Evolutionary conservation across 2,329 filamentous ascomycete genomes (phyloP).

Genomic region (Bipolaris gigantea): DNA sequence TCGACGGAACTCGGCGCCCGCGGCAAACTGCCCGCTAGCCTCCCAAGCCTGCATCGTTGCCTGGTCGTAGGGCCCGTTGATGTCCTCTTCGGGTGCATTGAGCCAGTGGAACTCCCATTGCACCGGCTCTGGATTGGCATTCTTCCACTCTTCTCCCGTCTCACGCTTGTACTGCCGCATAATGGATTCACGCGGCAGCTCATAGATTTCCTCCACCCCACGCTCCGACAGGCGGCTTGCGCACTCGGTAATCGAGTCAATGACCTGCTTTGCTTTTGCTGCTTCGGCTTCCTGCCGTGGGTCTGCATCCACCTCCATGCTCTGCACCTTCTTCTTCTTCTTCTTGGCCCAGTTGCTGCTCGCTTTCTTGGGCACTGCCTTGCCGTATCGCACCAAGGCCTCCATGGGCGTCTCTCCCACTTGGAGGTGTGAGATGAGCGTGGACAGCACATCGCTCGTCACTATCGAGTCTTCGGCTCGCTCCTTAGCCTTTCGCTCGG

Average conservation of each 20-base stretch:
- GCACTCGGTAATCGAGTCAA: constrained; percentile 83
- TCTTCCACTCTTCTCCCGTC: constrained; percentile 82
- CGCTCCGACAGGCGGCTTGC: constrained; percentile 83
- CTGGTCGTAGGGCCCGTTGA: constrained; percentile 85
- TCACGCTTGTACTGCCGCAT: constrained; percentile 81
- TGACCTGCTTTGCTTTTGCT: constrained; percentile 67
- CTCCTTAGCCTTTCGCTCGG: constrained; percentile 70
- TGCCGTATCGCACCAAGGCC: constrained; percentile 79
- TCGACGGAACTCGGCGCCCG: constrained; percentile 68
- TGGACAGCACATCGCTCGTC: constrained; percentile 71
- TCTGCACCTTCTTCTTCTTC: constrained; percentile 51
- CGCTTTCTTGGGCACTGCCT: constrained; percentile 53
- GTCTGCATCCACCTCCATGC: constrained; percentile 71
- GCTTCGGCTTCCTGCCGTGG: constrained; percentile 69
- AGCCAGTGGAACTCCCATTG: constrained; percentile 95
- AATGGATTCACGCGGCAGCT: constrained; percentile 80
- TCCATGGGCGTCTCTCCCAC: constrained; percentile 85
- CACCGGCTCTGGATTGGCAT: constrained; percentile 47
- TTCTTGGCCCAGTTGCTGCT: constrained; percentile 53
- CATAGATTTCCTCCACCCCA: constrained; percentile 88
- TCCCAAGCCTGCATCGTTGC: constrained; percentile 89
- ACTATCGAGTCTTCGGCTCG: constrained; percentile 74
- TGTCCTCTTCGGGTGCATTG: constrained; percentile 77
- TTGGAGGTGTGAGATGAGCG: constrained; percentile 73
- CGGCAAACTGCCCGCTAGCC: constrained; percentile 87